Conservation (phyloP, 352 stramenopile genomes). For the Pythium aquatile region DNA sequence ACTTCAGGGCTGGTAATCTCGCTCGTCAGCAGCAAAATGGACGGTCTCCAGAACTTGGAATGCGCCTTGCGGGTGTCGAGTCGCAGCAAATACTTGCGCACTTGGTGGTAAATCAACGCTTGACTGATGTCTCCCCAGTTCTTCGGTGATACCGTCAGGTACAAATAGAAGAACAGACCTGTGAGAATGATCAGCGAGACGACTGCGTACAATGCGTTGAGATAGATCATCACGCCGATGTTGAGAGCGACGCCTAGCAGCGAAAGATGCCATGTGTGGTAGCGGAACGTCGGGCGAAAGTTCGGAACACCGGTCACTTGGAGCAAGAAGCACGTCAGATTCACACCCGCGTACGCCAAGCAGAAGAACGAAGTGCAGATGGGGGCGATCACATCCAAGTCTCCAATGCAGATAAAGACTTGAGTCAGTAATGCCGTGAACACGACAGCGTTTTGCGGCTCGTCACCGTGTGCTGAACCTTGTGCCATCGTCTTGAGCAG, state of each 20-base stretch:
- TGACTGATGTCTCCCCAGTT: slow-evolving; percentile 82
- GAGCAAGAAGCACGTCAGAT: slow-evolving; percentile 73
- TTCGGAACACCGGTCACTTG: slow-evolving; percentile 79
- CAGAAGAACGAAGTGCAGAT: slow-evolving; percentile 86
- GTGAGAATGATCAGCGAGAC: slow-evolving; percentile 54
- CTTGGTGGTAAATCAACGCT: slow-evolving; percentile 84
- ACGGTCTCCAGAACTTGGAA: slow-evolving; percentile 78
- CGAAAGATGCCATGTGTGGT: slow-evolving; percentile 67
- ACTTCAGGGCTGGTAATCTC: slow-evolving; percentile 39
- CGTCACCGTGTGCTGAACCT: slow-evolving; percentile 58
- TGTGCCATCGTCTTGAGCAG: slow-evolving; percentile 43
- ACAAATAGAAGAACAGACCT: slow-evolving; percentile 67
- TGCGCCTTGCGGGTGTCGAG: slow-evolving; percentile 65
- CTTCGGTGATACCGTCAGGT: slow-evolving; percentile 46
- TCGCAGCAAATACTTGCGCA: slow-evolving; percentile 75
- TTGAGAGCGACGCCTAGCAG: slow-evolving; percentile 57
- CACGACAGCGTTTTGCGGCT: slow-evolving; percentile 65
- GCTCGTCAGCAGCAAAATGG: slow-evolving; percentile 62
- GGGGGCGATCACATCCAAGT: slow-evolving; percentile 69
- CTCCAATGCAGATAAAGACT: slow-evolving; percentile 71
- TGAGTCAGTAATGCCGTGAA: slow-evolving; percentile 62
- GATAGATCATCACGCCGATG: slow-evolving; percentile 72
- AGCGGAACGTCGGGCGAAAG: slow-evolving; percentile 72
- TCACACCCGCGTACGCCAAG: slow-evolving; percentile 69
- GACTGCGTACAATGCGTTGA: slow-evolving; percentile 61